Percentiles rank a stretch among this genome's conserved stretches.
Conservation (phyloP, 78 protist species). For the Pigoraptor vietnamica region DNA sequence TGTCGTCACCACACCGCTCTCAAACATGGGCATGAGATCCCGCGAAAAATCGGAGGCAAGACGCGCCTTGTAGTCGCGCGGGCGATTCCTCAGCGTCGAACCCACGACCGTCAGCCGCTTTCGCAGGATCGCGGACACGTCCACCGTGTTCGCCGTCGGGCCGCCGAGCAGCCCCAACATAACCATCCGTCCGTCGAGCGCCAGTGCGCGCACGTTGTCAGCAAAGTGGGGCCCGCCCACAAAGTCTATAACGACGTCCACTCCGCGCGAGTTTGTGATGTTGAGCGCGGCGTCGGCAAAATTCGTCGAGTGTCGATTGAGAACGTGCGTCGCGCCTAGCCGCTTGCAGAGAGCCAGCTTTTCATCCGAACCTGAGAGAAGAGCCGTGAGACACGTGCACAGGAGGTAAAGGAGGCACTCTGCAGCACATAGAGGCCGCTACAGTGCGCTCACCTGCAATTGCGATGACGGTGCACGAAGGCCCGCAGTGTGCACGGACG, state of each 20-base stretch:
- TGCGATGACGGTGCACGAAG: background rate
- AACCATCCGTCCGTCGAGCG: slow-evolving; percentile 3
- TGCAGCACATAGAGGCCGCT: background rate
- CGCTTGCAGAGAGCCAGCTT: background rate
- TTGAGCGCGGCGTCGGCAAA: background rate
- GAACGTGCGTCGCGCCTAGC: background rate
- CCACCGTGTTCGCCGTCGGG: background rate
- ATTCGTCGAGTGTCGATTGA: background rate
- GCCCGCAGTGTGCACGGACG: background rate
- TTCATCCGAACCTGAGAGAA: background rate
- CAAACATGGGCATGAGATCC: background rate
- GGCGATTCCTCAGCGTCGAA: slow-evolving; percentile 8
- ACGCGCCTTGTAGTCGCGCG: background rate
- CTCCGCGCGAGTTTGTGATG: background rate
- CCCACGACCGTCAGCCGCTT: slow-evolving; percentile 15
- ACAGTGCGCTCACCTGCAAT: background rate
- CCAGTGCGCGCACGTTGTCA: background rate
- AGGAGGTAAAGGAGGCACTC: too few relatives aligned
- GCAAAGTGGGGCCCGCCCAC: background rate
- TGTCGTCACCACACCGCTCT: background rate
- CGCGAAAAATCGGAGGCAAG: background rate
- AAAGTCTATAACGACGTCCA: slow-evolving; percentile 3
- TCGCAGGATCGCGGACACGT: background rate
- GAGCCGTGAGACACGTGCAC: too few relatives aligned
- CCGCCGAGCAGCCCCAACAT: slow-evolving; percentile 8